phyloP scores from a whole-genome alignment of 192 early-diverging fungal genomes.

The Coemansia sp. region DNA sequence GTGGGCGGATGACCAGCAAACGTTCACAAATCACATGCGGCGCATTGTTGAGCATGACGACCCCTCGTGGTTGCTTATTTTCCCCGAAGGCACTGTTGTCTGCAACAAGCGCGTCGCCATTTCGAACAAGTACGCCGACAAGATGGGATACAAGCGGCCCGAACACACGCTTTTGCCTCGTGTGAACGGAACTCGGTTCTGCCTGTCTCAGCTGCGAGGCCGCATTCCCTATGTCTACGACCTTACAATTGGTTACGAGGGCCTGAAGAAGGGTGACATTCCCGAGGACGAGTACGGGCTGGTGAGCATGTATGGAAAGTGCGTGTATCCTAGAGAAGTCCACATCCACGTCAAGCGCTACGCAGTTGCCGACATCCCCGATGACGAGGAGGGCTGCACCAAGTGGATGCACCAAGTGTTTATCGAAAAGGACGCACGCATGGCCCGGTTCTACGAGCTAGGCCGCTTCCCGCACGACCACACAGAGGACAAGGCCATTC shows the following conservation, averaged over 20 bases:
- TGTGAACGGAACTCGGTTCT: slow-evolving; percentile 79
- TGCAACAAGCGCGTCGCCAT: slow-evolving; percentile 73
- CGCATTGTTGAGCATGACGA: slow-evolving; percentile 60
- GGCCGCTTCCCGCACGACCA: slow-evolving; percentile 67
- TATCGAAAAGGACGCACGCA: slow-evolving; percentile 82
- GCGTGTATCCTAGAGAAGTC: slow-evolving; percentile 74
- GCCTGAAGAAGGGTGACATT: slow-evolving; percentile 69
- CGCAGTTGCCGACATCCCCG: slow-evolving; percentile 66
- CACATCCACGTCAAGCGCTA: slow-evolving; percentile 82
- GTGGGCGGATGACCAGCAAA: slow-evolving; percentile 73
- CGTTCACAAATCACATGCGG: slow-evolving; percentile 62
- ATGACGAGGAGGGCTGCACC: slow-evolving; percentile 70
- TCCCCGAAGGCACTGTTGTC: slow-evolving; percentile 95
- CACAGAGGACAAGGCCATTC: slow-evolving; percentile 40
- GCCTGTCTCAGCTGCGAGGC: slow-evolving; percentile 66
- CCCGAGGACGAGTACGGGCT: slow-evolving; percentile 87
- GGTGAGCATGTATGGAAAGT: slow-evolving; percentile 72
- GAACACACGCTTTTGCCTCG: slow-evolving; percentile 84
- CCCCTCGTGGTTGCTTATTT: slow-evolving; percentile 91
- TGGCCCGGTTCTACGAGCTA: slow-evolving; percentile 77
- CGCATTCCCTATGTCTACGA: slow-evolving; percentile 81
- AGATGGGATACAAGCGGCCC: slow-evolving; percentile 60
- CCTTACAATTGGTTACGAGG: slow-evolving; percentile 87
- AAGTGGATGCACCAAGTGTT: slow-evolving; percentile 79
- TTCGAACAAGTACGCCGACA: slow-evolving; percentile 72